Evolutionary conservation across 2,329 filamentous ascomycete genomes (phyloP).

Genomic region (Neofusicoccum kwambonambiense): DNA sequence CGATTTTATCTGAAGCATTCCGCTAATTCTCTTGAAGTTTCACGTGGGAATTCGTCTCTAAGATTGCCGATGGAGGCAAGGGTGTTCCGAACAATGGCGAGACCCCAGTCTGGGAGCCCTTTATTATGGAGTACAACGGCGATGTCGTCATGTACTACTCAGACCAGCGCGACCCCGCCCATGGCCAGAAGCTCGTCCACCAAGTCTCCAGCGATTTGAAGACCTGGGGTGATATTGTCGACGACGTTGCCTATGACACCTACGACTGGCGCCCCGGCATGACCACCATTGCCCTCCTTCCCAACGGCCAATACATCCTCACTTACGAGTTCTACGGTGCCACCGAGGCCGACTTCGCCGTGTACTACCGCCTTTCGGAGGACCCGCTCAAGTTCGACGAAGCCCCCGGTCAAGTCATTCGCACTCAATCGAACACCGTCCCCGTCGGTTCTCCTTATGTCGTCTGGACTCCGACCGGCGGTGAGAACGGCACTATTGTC

Average conservation of each 20-base stretch:
- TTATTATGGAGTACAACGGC: conserved; percentile 59
- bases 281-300: conserved; percentile 60
- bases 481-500: conserved; percentile 50
- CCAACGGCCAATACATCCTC: conserved; percentile 62
- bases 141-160: conserved; percentile 68
- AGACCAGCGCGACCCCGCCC: conserved; percentile 61
- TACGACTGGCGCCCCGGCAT: conserved; percentile 68
- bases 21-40: not conserved
- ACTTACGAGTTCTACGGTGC: conserved; percentile 62
- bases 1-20: not conserved
- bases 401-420: conserved; percentile 41
- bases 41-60: conserved; percentile 67
- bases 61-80: conserved; percentile 63
- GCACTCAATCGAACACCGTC: conserved; percentile 45
- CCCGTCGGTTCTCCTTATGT: conserved; percentile 52
- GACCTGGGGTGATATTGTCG: conserved; percentile 58
- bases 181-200: conserved; percentile 70
- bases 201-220: conserved; percentile 60
- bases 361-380: conserved; percentile 52
- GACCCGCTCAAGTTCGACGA: conserved; percentile 49
- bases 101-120: conserved; percentile 73
- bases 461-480: conserved; percentile 50
- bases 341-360: conserved; percentile 45
- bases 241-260: conserved; percentile 62
- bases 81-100: conserved; percentile 63